Base-by-base conservation (phyloP, 2,329 filamentous ascomycete species). In the Pseudomassariella vexata region DNA sequence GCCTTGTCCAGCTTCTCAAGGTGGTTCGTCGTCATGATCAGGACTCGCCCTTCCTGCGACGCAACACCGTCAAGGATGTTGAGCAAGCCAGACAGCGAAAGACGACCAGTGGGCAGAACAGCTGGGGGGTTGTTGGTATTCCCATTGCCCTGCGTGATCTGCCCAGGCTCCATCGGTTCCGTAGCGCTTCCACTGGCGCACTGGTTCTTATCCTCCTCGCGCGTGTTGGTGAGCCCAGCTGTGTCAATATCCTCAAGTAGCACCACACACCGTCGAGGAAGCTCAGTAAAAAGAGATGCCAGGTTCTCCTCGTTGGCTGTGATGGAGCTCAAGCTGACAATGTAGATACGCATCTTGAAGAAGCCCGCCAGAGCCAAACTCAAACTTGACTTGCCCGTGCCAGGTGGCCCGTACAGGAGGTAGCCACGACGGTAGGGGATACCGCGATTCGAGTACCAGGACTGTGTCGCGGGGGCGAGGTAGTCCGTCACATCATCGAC, bases 1-100 rank as follows among this genome's bases (percentile, higher is more conserved):
- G 76, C 76, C 40, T 70, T 70, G 57, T 79, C 75, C 7, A 79
- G 64, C 46, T 73, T 74, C 40, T 79, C 73, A 1, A 76, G 33
- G 49, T 78, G 73, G 44, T 79, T 79, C n/a, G 75, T 79, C 3
- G 75, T 79, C 75, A 79, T 79, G 52, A 79, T 70, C 10, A 79
- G 63, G 5, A 79, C 63, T n/a, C 74, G 68, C 6, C 75, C 74
- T 47, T 80, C 76, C 40, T 78, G 73, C 7, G 73, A 76, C 12
- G 73, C 73, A 6, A 79, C 75, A 23, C 86, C 84, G 45, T 94
- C 85, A 24, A 92, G 79, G 28, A 85, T 82, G 56, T 92, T 92
- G 28, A 92, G 73, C 3, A 92, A 65, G 0, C 83, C 84, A 0
- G 83, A 87, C 2, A 92, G 68, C 1, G 82, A 85, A 26, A 92